Evolutionary conservation across 1,139 yeast genomes (phyloP), one percentile per base, ranked within the genome.

Genomic region (Meyerozyma carpophila): DNA sequence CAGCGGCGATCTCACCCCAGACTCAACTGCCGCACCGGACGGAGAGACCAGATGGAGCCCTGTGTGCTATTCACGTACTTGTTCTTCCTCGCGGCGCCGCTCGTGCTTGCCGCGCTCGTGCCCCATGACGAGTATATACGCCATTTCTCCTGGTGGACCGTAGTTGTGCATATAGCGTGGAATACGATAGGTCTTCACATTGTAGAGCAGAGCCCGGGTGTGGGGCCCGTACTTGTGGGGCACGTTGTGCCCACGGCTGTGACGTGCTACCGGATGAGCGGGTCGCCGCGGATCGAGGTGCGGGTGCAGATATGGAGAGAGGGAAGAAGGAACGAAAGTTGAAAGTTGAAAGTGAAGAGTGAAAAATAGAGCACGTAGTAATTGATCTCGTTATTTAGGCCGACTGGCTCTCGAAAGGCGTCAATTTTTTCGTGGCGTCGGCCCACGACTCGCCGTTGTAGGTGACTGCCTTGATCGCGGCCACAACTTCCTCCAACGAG

Each of bases 371-470:
- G 18, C 18, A 16, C 2, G 18, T 16, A 16, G 18, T 16, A 16
- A 16, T 16, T 16, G 18, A 16, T 16, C n/a, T n/a, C n/a, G 3
- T 16, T 29, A 43, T 18, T 42, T 53, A 55, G 40, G 53, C 54
- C 37, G 68, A 55, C 61, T 73, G 81, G 38, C 79, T 56, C 54
- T 79, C 89, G 57, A 87, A 86, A 41, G 82, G 81, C 40, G 77
- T 67, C 55, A 87, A 74, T 46, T 70, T 63, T 54, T 81, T 69
- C 47, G 97, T 90, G 57, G 95, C 96, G 60, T 88, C 87, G 41
- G 75, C 79, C 98, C 98, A 93, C 14, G 85, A 57, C 44, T 66
- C 76, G 51, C 87, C 91, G 44, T 77, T 78, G 64, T 85, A 84
- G 43, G 93, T 82, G 64, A 93, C 80, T 29, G 73, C 77, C 66